These are phyloP conservation scores for Paracorniculantispora psalliotae DNA, from an alignment of 2,329 filamentous ascomycete genomes.

Conservation along the genomic window DNA sequence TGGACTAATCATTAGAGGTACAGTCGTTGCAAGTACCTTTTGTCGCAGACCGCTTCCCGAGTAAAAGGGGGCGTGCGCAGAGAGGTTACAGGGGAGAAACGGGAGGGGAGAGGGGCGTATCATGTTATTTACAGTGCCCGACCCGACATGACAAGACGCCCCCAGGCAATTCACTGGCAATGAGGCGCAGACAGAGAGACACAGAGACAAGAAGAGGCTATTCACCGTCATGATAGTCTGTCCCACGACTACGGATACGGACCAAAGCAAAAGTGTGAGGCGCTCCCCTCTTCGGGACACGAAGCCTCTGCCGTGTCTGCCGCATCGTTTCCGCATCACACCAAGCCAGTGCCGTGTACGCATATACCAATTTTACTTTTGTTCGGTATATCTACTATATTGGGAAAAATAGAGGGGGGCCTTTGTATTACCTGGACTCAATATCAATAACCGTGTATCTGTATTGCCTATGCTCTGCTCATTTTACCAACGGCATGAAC, in stretches of 20 bases:
- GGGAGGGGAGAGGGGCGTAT: background rate
- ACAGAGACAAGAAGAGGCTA: background rate
- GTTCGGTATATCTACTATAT: background rate
- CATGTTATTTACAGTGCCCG: background rate
- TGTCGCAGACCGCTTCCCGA: conserved; percentile 5
- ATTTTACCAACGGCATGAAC: too few species aligned
- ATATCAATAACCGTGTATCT: too few species aligned
- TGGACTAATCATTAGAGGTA: too few species aligned
- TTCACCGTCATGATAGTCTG: too few species aligned
- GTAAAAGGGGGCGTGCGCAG: conserved; percentile 1
- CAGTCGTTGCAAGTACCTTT: background rate
- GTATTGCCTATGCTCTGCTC: too few species aligned
- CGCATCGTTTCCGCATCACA: background rate
- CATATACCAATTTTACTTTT: background rate
- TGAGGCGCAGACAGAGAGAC: background rate
- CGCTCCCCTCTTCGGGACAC: background rate
- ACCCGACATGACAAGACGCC: background rate
- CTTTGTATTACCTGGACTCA: too few species aligned
- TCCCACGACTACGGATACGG: background rate
- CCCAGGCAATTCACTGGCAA: background rate
- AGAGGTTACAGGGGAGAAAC: background rate
- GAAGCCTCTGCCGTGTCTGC: conserved; percentile 3
- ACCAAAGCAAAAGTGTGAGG: background rate
- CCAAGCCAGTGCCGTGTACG: background rate
- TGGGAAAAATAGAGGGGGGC: too few species aligned